These are phyloP conservation scores for Lachancea waltii DNA, from an alignment of 805 yeast species.

Conservation along the genomic window DNA sequence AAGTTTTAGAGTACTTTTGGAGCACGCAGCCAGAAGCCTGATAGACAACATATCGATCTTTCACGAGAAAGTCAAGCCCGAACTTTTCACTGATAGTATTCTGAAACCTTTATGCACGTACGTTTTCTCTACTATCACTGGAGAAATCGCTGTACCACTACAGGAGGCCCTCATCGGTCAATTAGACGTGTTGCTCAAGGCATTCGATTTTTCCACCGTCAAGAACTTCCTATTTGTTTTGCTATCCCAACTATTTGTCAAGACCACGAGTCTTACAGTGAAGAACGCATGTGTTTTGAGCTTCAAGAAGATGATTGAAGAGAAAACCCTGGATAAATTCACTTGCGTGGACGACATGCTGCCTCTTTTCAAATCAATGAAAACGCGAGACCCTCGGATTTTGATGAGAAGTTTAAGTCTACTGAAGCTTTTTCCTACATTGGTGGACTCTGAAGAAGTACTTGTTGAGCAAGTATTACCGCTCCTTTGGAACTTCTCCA, in stretches of 20 bases:
- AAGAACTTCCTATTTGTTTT: slow-evolving; percentile 73
- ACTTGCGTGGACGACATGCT: slow-evolving; percentile 70
- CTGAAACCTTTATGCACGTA: slow-evolving; percentile 27
- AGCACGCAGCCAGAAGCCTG: slow-evolving; percentile 32
- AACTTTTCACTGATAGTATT: slow-evolving; percentile 39
- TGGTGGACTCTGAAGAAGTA: slow-evolving; percentile 43
- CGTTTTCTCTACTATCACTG: slow-evolving; percentile 20
- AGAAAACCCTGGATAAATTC: slow-evolving; percentile 60
- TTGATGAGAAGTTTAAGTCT: slow-evolving; percentile 44
- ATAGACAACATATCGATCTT: slow-evolving; percentile 45
- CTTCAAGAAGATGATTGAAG: slow-evolving; percentile 49
- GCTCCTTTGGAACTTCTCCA: slow-evolving; percentile 43
- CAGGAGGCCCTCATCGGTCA: slow-evolving; percentile 50
- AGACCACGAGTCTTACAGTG: slow-evolving; percentile 77
- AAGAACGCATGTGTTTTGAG: slow-evolving; percentile 62
- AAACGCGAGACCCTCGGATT: slow-evolving; percentile 67
- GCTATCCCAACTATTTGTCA: slow-evolving; percentile 64
- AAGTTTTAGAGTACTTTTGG: slow-evolving; percentile 19
- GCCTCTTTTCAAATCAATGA: slow-evolving; percentile 71
- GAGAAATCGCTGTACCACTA: slow-evolving; percentile 28
- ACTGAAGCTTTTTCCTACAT: slow-evolving; percentile 32
- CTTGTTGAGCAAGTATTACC: slow-evolving; percentile 51
- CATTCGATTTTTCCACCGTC: slow-evolving; percentile 60
- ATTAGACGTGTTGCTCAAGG: slow-evolving; percentile 36
- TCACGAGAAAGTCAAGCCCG: slow-evolving; percentile 42